Evolutionary conservation across 192 early-diverging fungal species (phyloP).

Genomic region (Paraglomus occultum): DNA sequence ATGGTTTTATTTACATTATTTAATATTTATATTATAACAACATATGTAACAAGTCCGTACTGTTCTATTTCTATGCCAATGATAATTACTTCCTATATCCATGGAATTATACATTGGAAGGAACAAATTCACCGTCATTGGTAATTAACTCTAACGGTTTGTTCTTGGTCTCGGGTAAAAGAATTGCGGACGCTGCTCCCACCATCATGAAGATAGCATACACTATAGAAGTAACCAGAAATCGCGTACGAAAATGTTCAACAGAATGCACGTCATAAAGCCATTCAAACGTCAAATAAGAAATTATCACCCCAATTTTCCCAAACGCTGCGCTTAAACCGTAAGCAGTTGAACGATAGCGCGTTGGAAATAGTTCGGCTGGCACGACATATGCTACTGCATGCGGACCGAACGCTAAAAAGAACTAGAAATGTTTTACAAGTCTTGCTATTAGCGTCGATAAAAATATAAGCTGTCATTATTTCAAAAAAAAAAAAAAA

Average conservation of each 20-base stretch:
- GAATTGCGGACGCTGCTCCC: constrained; percentile 58
- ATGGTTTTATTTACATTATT: too few species aligned
- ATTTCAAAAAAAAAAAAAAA: constrained; percentile 63
- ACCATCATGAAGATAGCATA: constrained; percentile 75
- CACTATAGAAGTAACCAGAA: constrained; percentile 61
- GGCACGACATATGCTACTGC: constrained; percentile 81
- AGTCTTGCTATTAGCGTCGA: constrained; percentile 19
- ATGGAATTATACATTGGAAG: too few species aligned
- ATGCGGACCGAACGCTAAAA: constrained; percentile 96
- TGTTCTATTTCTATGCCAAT: too few species aligned
- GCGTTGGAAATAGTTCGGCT: constrained; percentile 78
- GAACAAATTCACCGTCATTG: constrained; percentile 31
- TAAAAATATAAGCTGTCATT: too few species aligned
- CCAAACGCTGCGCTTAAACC: constrained; percentile 75
- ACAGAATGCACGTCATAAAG: constrained; percentile 64
- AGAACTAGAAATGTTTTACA: constrained; percentile 65
- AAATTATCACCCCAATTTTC: constrained; percentile 72
- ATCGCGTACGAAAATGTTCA: constrained; percentile 54
- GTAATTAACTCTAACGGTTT: constrained; percentile 66
- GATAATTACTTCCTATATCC: too few species aligned
- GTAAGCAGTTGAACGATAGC: constrained; percentile 72
- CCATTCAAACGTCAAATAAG: constrained; percentile 68
- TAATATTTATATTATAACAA: too few species aligned
- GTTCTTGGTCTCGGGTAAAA: constrained; percentile 77
- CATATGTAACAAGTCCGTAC: too few species aligned